Percentiles rank a stretch among this genome's conserved stretches.
phyloP scores from a whole-genome alignment of 1,284 basidiomycete genomes.

The Fomitopsis pinicola region DNA sequence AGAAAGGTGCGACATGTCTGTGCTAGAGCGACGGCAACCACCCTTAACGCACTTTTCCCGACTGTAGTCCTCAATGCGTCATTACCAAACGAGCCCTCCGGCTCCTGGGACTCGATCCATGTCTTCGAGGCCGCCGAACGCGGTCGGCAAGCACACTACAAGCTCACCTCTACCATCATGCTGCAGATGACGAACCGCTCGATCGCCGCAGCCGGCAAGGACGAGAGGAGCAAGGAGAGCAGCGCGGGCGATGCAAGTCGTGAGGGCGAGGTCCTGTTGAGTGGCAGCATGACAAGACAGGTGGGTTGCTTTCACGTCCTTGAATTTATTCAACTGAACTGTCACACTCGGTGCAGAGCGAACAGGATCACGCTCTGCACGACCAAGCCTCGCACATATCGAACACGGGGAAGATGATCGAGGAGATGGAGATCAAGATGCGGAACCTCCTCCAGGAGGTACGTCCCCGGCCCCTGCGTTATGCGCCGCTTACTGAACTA shows the following conservation, averaged over 20 bases:
- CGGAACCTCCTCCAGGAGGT: constrained; percentile 91
- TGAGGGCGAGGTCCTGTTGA: constrained; percentile 78
- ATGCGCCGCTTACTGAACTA: not conserved
- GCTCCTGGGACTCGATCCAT: constrained; percentile 98
- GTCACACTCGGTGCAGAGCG: constrained; percentile 48
- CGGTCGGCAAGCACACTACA: constrained; percentile 91
- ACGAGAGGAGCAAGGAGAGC: constrained; percentile 33
- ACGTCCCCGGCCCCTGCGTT: constrained; percentile 10
- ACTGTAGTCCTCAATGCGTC: constrained; percentile 55
- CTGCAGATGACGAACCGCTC: constrained; percentile 77
- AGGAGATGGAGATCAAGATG: constrained; percentile 99
- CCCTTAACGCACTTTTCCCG: not conserved
- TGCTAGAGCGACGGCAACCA: not conserved
- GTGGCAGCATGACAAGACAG: constrained; percentile 97
- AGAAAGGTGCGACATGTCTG: constrained; percentile 66
- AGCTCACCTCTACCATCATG: constrained; percentile 97
- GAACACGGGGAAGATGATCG: constrained; percentile 92
- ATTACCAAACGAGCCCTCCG: constrained; percentile 56
- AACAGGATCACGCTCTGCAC: constrained; percentile 81
- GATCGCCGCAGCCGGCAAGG: constrained; percentile 28
- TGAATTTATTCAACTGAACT: not conserved
- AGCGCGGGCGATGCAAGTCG: constrained; percentile 42
- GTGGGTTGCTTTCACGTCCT: constrained; percentile 38
- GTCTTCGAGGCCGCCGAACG: constrained; percentile 94
- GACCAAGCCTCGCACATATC: constrained; percentile 81